Evolutionary conservation across 2,329 filamentous ascomycete species (phyloP), one percentile per base, ranked within the genome.

Genomic region (Cordyceps militaris): DNA sequence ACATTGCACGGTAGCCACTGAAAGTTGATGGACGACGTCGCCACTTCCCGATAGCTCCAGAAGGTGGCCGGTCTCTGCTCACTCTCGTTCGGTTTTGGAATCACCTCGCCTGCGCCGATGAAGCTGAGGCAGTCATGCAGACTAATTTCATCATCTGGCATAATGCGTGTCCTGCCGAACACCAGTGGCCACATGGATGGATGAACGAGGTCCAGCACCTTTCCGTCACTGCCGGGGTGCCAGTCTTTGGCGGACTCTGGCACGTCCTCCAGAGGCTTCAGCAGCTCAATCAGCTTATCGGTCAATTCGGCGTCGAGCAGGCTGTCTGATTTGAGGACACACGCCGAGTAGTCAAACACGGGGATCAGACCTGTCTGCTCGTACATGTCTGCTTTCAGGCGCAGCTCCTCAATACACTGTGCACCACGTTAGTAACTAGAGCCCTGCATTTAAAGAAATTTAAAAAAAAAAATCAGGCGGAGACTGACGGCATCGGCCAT

Each of bases 101-200:
- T 53, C 26, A 53, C 38, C 4, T 55, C 5, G 6, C 40, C 52
- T 4, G 52, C 40, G 10, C 42, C 52, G 28, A 55, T 46, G 28
- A 38, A 55, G 28, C 38, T 23, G 13, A 53, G 1, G 21, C 50
- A 53, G 26, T 53, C n/a, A 1, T 44, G 19, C 19, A 53, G 19
- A 4, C n/a, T 28, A 3, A 53, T 43, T 24, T 53, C 50, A 9
- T 16, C n/a, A 34, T 53, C 38, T 3, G 50, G 50, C 50, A 53
- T 53, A 19, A 53, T 44, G 4, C 26, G 24, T 5, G 38, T 32
- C 46, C n/a, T 46, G 0, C 79, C 81, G 62, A 81, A 84, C 1
- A 82, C 66, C 0, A 88, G 67, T 0, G 85, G 83, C 61, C 78
- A 88, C 8, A 88, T 71, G 0, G 83, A 87, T 1, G 85, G 84